Conservation (phyloP, 129 eudicot species). For the Cynara cardunculus region DNA sequence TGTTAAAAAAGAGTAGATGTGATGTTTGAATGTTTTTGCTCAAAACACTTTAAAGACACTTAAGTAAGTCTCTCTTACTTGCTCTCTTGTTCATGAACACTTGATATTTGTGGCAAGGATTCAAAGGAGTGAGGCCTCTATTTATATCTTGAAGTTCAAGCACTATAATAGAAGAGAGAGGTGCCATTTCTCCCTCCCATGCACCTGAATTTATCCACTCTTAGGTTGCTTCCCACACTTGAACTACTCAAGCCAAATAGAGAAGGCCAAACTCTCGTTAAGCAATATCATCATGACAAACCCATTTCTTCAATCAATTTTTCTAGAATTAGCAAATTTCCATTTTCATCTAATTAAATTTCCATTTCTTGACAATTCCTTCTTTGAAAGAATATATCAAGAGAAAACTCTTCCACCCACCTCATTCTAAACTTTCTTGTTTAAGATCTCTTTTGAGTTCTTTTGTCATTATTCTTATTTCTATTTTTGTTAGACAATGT, state of each 20-base stretch:
- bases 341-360: background rate
- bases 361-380: background rate
- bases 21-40: too few species aligned
- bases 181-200: too few species aligned
- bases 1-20: too few species aligned
- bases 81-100: background rate
- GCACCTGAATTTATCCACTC: too few species aligned
- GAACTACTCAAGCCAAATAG: too few species aligned
- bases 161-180: too few species aligned
- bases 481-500: background rate
- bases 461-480: background rate
- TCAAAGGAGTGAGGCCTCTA: background rate
- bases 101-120: background rate
- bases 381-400: background rate
- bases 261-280: too few species aligned
- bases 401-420: background rate
- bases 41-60: too few species aligned
- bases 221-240: too few species aligned
- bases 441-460: background rate
- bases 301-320: too few species aligned
- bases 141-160: too few species aligned
- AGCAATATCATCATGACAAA: too few species aligned
- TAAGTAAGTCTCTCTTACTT: background rate
- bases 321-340: background rate
- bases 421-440: background rate